A percentile compares a stretch with the other conserved stretches of the same genome.
phyloP scores from a whole-genome alignment of 108 stramenopile genomes.

The Seminavis robusta region DNA sequence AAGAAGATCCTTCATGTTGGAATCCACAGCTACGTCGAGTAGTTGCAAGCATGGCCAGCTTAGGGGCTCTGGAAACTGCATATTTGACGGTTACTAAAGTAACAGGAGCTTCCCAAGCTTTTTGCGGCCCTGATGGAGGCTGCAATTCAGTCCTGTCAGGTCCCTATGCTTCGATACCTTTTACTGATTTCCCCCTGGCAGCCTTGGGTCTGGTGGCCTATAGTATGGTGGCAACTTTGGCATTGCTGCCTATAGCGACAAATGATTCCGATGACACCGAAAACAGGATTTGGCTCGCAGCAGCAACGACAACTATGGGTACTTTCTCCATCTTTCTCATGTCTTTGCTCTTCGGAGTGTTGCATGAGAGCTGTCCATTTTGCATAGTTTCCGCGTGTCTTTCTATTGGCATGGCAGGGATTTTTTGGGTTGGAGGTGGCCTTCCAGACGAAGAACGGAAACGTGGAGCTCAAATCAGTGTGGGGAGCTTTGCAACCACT shows the following conservation, averaged over 20 bases:
- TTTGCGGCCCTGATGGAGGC: slow-evolving; percentile 21
- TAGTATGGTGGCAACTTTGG: slow-evolving; percentile 36
- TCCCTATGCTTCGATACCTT: slow-evolving; percentile 66
- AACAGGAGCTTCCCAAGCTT: neutral
- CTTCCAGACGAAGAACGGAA: slow-evolving; percentile 27
- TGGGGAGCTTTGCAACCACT: slow-evolving; percentile 10
- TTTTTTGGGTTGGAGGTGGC: slow-evolving; percentile 61
- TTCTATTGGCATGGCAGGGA: slow-evolving; percentile 44
- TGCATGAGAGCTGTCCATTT: slow-evolving; percentile 77
- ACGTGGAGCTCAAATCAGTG: slow-evolving; percentile 6
- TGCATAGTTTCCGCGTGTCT: slow-evolving; percentile 77
- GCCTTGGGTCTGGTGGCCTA: slow-evolving; percentile 66
- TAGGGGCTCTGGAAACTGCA: slow-evolving; percentile 70
- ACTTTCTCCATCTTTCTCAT: slow-evolving; percentile 88
- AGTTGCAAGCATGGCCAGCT: slow-evolving; percentile 50
- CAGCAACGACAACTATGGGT: slow-evolving; percentile 82
- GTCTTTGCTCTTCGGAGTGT: slow-evolving; percentile 60
- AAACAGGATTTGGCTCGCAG: slow-evolving; percentile 63
- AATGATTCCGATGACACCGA: slow-evolving; percentile 20
- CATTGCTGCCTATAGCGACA: slow-evolving; percentile 33
- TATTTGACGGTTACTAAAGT: slow-evolving; percentile 72
- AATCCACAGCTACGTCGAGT: slow-evolving; percentile 53
- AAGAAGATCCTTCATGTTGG: slow-evolving; percentile 29
- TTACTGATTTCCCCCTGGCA: slow-evolving; percentile 55
- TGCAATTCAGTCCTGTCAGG: slow-evolving; percentile 60